phyloP scores from a whole-genome alignment of 345 rosid genomes.

The Arabis alpina region DNA sequence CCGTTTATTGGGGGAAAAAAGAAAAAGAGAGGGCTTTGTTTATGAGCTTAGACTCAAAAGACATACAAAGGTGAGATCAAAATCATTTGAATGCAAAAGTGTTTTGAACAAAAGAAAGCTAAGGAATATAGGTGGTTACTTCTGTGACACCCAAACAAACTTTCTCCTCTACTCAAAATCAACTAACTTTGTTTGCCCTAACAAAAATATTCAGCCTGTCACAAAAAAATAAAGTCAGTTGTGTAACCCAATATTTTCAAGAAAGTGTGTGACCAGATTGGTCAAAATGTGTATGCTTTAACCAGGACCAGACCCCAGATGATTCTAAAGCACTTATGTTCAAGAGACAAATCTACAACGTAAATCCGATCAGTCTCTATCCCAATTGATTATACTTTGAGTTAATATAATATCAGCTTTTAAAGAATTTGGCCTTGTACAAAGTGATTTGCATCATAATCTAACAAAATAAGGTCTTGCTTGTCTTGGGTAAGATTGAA shows the following conservation, averaged over 20 bases:
- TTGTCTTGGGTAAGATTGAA: slow-evolving; percentile 6
- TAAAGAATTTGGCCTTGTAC: slow-evolving; percentile 8
- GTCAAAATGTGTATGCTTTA: slow-evolving; percentile 42
- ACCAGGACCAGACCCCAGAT: slow-evolving; percentile 36
- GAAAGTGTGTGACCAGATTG: slow-evolving; percentile 38
- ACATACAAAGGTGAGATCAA: slow-evolving; percentile 30
- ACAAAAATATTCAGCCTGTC: slow-evolving; percentile 4
- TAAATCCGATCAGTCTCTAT: slow-evolving; percentile 13
- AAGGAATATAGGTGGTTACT: slow-evolving; percentile 39
- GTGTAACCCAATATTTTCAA: slow-evolving; percentile 30
- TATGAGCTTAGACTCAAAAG: slow-evolving; percentile 34
- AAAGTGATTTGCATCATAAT: slow-evolving; percentile 12
- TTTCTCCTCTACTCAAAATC: slow-evolving; percentile 13
- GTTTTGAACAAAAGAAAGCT: slow-evolving; percentile 36
- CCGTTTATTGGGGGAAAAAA: not conserved
- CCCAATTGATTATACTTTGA: slow-evolving; percentile 5
- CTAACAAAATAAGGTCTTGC: not conserved
- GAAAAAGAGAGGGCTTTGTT: not conserved
- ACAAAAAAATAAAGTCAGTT: slow-evolving; percentile 5
- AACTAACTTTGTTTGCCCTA: slow-evolving; percentile 31
- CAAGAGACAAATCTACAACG: not conserved
- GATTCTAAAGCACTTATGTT: slow-evolving; percentile 35
- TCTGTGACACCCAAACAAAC: slow-evolving; percentile 34
- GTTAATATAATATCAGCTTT: not conserved
- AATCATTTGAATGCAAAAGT: slow-evolving; percentile 38